phyloP scores from a whole-genome alignment of 176 grass and related monocot species.

The Rhynchospora breviuscula region DNA sequence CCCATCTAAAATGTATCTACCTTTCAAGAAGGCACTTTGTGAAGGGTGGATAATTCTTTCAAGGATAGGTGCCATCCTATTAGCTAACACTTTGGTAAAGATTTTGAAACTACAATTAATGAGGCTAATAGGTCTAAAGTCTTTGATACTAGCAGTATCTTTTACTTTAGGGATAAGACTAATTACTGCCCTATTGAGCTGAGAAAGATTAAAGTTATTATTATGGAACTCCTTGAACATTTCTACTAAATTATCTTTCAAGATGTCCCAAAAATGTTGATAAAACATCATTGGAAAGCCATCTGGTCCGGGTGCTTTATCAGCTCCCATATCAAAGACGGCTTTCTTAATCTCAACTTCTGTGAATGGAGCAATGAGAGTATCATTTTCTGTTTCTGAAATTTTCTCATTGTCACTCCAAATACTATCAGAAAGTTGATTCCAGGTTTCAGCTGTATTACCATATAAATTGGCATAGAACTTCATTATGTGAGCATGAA shows the following conservation, averaged over 20 bases:
- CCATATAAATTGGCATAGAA: no score
- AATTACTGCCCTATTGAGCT: neutral
- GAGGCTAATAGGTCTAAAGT: neutral
- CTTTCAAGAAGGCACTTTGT: no score
- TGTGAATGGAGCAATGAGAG: neutral
- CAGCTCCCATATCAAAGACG: neutral
- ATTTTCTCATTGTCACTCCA: no score
- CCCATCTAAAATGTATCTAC: neutral
- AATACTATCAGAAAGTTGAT: no score
- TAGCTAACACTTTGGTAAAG: no score
- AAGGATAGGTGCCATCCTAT: no score
- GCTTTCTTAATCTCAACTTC: neutral
- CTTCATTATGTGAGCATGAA: no score
- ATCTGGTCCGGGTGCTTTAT: no score
- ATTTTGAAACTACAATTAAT: neutral
- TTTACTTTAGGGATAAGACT: neutral
- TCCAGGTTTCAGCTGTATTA: no score
- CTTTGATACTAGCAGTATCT: neutral
- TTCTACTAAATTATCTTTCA: neutral
- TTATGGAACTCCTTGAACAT: neutral
- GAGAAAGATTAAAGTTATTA: neutral
- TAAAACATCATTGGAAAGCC: no score
- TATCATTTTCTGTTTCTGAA: no score
- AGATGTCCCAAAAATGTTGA: neutral
- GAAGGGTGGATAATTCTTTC: no score